Base-by-base conservation (phyloP, 768 basidiomycete species). In the Macrocybe gigantea region DNA sequence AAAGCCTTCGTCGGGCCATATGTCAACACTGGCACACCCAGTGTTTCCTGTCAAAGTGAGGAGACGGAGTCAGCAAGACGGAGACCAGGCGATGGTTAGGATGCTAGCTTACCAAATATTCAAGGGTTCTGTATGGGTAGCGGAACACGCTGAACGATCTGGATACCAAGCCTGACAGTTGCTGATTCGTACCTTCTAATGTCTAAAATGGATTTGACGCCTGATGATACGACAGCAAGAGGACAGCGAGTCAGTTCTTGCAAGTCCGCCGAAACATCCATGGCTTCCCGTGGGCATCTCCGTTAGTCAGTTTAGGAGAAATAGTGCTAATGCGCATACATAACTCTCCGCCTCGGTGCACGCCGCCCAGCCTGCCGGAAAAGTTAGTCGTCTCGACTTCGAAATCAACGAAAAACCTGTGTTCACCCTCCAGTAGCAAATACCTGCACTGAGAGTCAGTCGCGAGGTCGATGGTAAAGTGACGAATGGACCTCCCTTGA, bases 221-320 rank as follows among this genome's bases (percentile, higher is more conserved):
- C 96, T 7, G 93, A 87, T 12, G 94, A 95, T 7, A 98, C 82
- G 33, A 99, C 75, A 3, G 87, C 93, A 39, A 98, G 89, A 14
- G 93, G 88, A 56, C 91, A 95, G 13, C 90, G 77, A 14, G 88
- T 74, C 33, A 99, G 78, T 62, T 97, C 93, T 7, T 85, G 83
- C 11, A 99, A 72, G 62, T 99, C 95, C 11, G 95, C 93, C 11
- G 95, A 97, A 30, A 99, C 72, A 59, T 99, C 95, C 81, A 98
- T 82, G 12, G 90, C 92, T 96, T 55, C 30, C 14, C 10, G 10
- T 52, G n/a, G 49, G 12, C 43, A 22, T 50, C 10, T 49, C 30
- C 36, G 22, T 30, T 15, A 47, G 44, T 41, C 11, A 36, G 14
- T n/a, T 13, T 2, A 44, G 1, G n/a, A 15, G 42, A 15, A 10